Base-by-base conservation (phyloP, 2,329 filamentous ascomycete genomes). In the Ascochyta rabiei region DNA sequence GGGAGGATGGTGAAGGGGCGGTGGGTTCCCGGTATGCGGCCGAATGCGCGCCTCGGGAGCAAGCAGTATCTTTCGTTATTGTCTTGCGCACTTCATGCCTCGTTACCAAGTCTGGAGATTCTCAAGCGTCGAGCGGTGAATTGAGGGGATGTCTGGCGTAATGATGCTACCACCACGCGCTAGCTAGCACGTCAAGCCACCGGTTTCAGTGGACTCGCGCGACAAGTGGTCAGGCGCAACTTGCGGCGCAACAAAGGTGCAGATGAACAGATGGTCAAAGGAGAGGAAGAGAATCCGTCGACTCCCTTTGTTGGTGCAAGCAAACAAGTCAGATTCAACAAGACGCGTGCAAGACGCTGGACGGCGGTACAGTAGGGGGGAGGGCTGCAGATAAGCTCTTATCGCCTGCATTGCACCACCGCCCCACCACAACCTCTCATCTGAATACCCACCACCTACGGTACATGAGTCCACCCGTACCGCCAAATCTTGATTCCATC, bases 101-200 rank as follows among this genome's bases (percentile, higher is more conserved):
- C 52, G 60, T 61, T 54, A 61, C 56, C 57, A 54, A 44, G 42
- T 59, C 46, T 26, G 46, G 41, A 56, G 46, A 35, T 33, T 37
- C 23, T 49, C 30, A 53, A 56, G 66, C 56, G 60, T 49, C 37
- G 56, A 56, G 66, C 56, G 60, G 61, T 59, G 62, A 51, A 61
- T 53, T 59, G 60, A 59, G 59, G 47, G 48, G 43, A 38, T 40
- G 21, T 37, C 45, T 46, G 47, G 55, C 56, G 56, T 57, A 59
- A 65, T 63, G 57, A 66, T 64, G 63, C 60, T 56, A 57, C 56
- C 52, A 66, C 50, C 19, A 40, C 41, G 54, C 61, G 60, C 65
- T 68, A 68, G 53, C 24, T 38, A 59, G 33, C 54, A 60, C 28
- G 10, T 59, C 56, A 57, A 60, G 60, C 46, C 19, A 48, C 48